A percentile compares a stretch with the other conserved stretches of the same genome.
Conservation (phyloP, 2,329 filamentous ascomycete genomes). For the Alternaria longipes region DNA sequence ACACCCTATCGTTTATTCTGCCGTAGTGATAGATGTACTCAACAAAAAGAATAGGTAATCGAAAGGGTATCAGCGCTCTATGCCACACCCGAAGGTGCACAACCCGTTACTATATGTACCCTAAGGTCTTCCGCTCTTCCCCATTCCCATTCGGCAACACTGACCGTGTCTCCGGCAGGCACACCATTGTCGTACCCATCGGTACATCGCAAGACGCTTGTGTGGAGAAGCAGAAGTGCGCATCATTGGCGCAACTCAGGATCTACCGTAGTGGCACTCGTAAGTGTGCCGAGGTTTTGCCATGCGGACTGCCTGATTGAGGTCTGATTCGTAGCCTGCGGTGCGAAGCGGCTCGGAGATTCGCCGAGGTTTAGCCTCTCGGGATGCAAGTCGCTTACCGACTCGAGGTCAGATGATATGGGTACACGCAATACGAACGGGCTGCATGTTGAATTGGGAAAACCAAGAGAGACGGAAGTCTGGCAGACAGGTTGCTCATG, state of each 20-base stretch:
- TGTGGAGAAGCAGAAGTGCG: conserved; percentile 23
- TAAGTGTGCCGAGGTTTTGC: conserved; percentile 30
- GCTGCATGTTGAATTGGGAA: neutral
- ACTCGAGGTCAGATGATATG: conserved; percentile 17
- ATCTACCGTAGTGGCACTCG: conserved; percentile 12
- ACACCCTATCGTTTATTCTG: conserved; percentile 1
- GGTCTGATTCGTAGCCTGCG: neutral
- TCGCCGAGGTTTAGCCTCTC: conserved; percentile 17
- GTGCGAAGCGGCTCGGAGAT: conserved; percentile 8
- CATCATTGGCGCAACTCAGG: conserved; percentile 20
- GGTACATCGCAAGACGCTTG: conserved; percentile 10
- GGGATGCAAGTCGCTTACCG: neutral
- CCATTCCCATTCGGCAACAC: conserved; percentile 16
- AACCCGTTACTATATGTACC: conserved; percentile 12
- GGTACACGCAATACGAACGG: neutral
- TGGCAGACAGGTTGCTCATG: neutral
- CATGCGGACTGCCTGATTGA: conserved; percentile 21
- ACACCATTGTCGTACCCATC: conserved; percentile 6
- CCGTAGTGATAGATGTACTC: neutral
- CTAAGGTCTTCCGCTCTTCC: neutral
- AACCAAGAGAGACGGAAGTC: neutral
- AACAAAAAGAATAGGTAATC: neutral
- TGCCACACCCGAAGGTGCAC: neutral
- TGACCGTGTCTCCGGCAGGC: conserved; percentile 27
- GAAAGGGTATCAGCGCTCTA: conserved; percentile 15